Conservation (phyloP, 768 basidiomycete species). For the Rhizopogon vinicolor region DNA sequence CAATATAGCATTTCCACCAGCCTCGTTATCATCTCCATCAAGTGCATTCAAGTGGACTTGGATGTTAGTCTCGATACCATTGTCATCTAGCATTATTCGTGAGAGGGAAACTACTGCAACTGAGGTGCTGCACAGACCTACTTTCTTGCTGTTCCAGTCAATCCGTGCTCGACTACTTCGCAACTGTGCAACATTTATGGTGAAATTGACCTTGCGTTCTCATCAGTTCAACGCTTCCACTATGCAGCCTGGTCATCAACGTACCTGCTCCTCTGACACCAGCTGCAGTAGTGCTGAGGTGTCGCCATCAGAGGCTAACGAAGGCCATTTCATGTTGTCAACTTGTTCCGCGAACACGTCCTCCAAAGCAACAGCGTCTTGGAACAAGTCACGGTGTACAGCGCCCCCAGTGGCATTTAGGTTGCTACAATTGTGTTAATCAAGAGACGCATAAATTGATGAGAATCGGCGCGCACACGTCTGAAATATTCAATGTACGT, state of each 20-base stretch:
- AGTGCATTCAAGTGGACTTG: slow-evolving; percentile 28
- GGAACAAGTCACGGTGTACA: slow-evolving; percentile 58
- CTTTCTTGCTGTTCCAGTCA: slow-evolving; percentile 90
- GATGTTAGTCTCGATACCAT: slow-evolving; percentile 73
- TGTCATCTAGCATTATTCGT: slow-evolving; percentile 53
- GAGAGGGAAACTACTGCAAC: not conserved
- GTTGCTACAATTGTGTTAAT: slow-evolving; percentile 41
- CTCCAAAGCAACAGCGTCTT: slow-evolving; percentile 66
- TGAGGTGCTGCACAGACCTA: slow-evolving; percentile 39
- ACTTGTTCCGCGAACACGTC: slow-evolving; percentile 45
- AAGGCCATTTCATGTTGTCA: slow-evolving; percentile 72
- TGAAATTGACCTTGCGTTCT: slow-evolving; percentile 58
- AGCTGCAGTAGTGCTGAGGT: slow-evolving; percentile 70
- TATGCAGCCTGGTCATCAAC: slow-evolving; percentile 2
- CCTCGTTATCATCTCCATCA: not conserved
- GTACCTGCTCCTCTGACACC: slow-evolving; percentile 77
- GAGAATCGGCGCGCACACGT: slow-evolving; percentile 37
- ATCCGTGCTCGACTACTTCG: slow-evolving; percentile 49
- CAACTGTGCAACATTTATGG: slow-evolving; percentile 60
- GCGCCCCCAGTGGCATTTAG: slow-evolving; percentile 62
- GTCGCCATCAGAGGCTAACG: slow-evolving; percentile 78
- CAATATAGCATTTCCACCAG: not conserved
- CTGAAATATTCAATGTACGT: slow-evolving; percentile 72
- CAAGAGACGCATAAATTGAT: not conserved
- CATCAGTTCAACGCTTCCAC: not conserved